Percentiles rank a stretch among this genome's conserved stretches.
Evolutionary conservation across 2,329 filamentous ascomycete species (phyloP).

Genomic region (Colletotrichum spinosum): DNA sequence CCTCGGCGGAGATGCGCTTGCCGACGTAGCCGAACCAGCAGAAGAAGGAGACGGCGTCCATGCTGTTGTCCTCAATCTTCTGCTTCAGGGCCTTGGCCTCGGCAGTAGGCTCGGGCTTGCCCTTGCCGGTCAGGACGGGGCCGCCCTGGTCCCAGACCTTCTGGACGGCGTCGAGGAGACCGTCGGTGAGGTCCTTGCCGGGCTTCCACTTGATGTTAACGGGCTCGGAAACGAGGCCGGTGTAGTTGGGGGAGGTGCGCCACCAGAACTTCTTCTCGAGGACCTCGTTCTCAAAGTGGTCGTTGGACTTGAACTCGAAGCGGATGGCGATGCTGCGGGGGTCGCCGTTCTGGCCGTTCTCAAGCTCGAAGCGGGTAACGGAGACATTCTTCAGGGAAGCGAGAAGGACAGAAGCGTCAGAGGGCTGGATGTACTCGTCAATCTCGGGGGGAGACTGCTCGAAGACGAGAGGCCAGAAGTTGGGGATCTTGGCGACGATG

Average conservation of each 20-base stretch:
- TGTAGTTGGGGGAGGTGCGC: slow-evolving; percentile 76
- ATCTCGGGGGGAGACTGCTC: slow-evolving; percentile 88
- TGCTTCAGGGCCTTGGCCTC: slow-evolving; percentile 63
- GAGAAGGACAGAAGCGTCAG: slow-evolving; percentile 80
- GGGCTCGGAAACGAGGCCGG: slow-evolving; percentile 87
- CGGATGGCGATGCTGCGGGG: slow-evolving; percentile 83
- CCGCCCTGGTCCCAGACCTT: slow-evolving; percentile 69
- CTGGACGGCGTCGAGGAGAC: slow-evolving; percentile 79
- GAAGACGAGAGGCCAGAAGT: slow-evolving; percentile 96
- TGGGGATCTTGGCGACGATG: slow-evolving; percentile 77
- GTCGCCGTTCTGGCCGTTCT: slow-evolving; percentile 70
- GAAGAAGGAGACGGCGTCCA: slow-evolving; percentile 84
- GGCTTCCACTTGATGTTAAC: slow-evolving; percentile 90
- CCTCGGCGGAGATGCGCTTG: slow-evolving; percentile 76
- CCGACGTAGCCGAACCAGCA: slow-evolving; percentile 87
- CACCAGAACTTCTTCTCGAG: slow-evolving; percentile 95
- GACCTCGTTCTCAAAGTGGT: slow-evolving; percentile 81
- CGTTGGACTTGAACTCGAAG: slow-evolving; percentile 85
- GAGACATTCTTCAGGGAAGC: slow-evolving; percentile 74
- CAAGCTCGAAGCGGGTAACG: slow-evolving; percentile 84
- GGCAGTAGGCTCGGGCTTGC: slow-evolving; percentile 52
- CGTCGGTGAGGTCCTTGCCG: slow-evolving; percentile 84
- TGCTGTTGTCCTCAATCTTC: slow-evolving; percentile 69
- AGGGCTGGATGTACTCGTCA: slow-evolving; percentile 87
- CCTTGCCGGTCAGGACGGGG: slow-evolving; percentile 50